A percentile compares a stretch with the other conserved stretches of the same genome.
phyloP scores from a whole-genome alignment of 345 rosid species.

The Raphanus raphanistrum region DNA sequence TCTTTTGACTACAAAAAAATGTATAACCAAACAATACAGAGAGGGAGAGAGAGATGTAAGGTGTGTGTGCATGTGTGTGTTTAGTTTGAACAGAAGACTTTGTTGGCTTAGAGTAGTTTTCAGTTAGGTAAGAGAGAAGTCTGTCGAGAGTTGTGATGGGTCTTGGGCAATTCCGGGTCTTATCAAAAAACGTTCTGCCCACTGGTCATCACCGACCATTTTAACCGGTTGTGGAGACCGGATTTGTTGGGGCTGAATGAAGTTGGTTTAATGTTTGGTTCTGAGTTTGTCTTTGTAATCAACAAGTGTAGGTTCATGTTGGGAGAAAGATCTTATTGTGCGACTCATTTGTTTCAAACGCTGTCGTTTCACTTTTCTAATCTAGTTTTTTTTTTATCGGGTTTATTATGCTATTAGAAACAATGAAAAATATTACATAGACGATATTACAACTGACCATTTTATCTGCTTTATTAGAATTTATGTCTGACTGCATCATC shows the following conservation, averaged over 20 bases:
- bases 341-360: neutral
- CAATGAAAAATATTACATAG: too few relatives aligned
- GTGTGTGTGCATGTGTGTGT: slow-evolving; percentile 24
- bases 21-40: slow-evolving; percentile 46
- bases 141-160: slow-evolving; percentile 44
- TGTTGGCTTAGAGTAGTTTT: slow-evolving; percentile 41
- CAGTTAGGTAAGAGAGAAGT: slow-evolving; percentile 36
- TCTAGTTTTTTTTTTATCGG: neutral
- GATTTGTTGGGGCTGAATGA: slow-evolving; percentile 18
- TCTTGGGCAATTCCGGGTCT: slow-evolving; percentile 40
- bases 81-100: slow-evolving; percentile 32
- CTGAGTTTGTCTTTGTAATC: slow-evolving; percentile 33
- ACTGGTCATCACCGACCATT: slow-evolving; percentile 47
- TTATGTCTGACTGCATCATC: too few relatives aligned
- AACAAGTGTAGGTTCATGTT: slow-evolving; percentile 40
- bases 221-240: slow-evolving; percentile 40
- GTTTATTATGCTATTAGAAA: too few relatives aligned
- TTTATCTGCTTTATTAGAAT: too few relatives aligned
- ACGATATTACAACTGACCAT: too few relatives aligned
- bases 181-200: slow-evolving; percentile 1
- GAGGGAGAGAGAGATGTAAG: slow-evolving; percentile 13
- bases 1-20: slow-evolving; percentile 30
- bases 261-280: slow-evolving; percentile 31
- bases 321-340: slow-evolving; percentile 50
- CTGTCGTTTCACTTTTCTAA: neutral